Percentiles rank a stretch among this genome's conserved stretches.
phyloP scores from a whole-genome alignment of 768 basidiomycete genomes.

The Suillus placidus region DNA sequence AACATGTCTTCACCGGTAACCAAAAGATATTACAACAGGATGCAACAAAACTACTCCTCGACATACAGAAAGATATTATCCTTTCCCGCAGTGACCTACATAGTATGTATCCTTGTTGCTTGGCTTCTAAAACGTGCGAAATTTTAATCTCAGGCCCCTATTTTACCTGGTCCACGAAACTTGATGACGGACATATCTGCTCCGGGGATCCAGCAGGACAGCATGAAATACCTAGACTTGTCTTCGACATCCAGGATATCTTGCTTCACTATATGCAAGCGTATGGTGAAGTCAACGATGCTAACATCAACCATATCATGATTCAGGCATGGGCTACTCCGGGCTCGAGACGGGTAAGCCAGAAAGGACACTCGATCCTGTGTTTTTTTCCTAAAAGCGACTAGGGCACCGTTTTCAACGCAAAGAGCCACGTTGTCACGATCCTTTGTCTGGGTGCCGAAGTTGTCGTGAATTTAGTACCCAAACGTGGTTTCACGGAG shows the following conservation, averaged over 20 bases:
- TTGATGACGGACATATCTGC: slow-evolving; percentile 9
- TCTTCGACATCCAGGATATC: slow-evolving; percentile 30
- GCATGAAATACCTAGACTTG: slow-evolving; percentile 25
- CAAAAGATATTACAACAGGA: slow-evolving; percentile 40
- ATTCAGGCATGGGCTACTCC: slow-evolving; percentile 46
- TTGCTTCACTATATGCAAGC: slow-evolving; percentile 34
- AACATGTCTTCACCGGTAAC: slow-evolving; percentile 56
- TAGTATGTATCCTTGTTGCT: slow-evolving; percentile 21
- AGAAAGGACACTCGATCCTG: neutral
- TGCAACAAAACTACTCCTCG: slow-evolving; percentile 40
- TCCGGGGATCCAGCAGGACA: slow-evolving; percentile 7
- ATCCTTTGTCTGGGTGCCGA: slow-evolving; percentile 31
- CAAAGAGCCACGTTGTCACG: slow-evolving; percentile 22
- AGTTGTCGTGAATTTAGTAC: slow-evolving; percentile 25
- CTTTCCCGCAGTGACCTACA: slow-evolving; percentile 22
- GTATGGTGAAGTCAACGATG: slow-evolving; percentile 39
- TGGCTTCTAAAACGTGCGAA: neutral
- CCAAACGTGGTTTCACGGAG: slow-evolving; percentile 28
- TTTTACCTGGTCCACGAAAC: slow-evolving; percentile 25
- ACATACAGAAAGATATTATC: slow-evolving; percentile 40
- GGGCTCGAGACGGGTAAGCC: slow-evolving; percentile 40
- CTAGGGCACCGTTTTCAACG: slow-evolving; percentile 29
- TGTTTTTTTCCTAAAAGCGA: slow-evolving; percentile 6
- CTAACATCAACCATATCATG: slow-evolving; percentile 38
- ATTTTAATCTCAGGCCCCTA: slow-evolving; percentile 27